phyloP scores from a whole-genome alignment of 1,139 yeast species.

The Saccharomyces hybrid region DNA sequence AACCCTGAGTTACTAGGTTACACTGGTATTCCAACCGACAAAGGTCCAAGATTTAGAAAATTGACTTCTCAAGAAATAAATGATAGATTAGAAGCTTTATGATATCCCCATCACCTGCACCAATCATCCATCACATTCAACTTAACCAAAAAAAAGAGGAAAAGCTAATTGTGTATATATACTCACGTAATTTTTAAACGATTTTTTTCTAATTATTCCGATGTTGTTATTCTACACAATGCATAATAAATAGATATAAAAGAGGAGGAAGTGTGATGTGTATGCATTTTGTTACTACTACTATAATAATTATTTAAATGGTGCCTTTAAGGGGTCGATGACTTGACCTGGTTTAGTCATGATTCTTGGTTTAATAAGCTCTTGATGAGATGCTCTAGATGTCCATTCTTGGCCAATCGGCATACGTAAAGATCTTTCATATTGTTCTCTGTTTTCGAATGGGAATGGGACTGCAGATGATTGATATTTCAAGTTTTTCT shows the following conservation, averaged over 20 bases:
- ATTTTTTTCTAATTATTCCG: conserved; percentile 3
- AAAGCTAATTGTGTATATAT: neutral
- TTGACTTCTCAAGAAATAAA: conserved; percentile 85
- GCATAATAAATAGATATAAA: conserved; percentile 2
- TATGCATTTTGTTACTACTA: neutral
- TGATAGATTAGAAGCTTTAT: conserved; percentile 89
- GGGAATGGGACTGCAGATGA: conserved; percentile 90
- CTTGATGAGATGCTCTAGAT: conserved; percentile 77
- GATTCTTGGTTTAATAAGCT: conserved; percentile 80
- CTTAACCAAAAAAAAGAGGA: neutral
- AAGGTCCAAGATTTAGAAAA: conserved; percentile 84
- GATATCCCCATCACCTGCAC: neutral
- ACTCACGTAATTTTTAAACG: neutral
- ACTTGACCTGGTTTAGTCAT: conserved; percentile 82
- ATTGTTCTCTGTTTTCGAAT: conserved; percentile 85
- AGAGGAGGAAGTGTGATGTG: neutral
- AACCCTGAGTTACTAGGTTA: conserved; percentile 77
- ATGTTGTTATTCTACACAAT: conserved; percentile 1
- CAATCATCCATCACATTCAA: neutral
- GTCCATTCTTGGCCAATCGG: conserved; percentile 99
- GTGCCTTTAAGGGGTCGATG: conserved; percentile 71
- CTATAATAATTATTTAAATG: conserved; percentile 27
- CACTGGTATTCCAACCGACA: conserved; percentile 64
- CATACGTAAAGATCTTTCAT: conserved; percentile 86
- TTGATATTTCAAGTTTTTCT: conserved; percentile 76